A percentile compares a stretch with the other conserved stretches of the same genome.
These are phyloP conservation scores for Uronychia setigera DNA, from an alignment of 73 alveolate genomes.

Conservation along the genomic window DNA sequence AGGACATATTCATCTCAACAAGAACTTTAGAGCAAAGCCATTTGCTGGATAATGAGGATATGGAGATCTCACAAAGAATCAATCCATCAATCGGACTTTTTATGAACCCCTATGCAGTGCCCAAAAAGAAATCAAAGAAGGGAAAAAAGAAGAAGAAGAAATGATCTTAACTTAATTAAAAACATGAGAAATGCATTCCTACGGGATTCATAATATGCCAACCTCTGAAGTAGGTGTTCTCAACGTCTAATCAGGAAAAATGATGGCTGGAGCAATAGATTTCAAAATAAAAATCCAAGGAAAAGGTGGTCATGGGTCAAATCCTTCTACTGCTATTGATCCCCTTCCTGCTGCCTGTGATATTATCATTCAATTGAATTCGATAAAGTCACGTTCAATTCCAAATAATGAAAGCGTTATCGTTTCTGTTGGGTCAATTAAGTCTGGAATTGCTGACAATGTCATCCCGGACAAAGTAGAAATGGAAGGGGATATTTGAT, in stretches of 20 bases:
- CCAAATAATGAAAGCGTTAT: constrained; percentile 39
- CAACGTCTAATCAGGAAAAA: constrained; percentile 25
- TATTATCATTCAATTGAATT: constrained; percentile 18
- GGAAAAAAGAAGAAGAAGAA: no score
- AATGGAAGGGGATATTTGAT: constrained; percentile 67
- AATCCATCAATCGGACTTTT: no score
- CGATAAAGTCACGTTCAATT: constrained; percentile 42
- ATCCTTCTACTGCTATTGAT: constrained; percentile 46
- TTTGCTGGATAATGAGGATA: no score
- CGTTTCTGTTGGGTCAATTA: constrained; percentile 52
- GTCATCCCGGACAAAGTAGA: constrained; percentile 73
- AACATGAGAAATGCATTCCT: no score
- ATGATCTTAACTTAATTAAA: no score
- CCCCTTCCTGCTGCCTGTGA: constrained; percentile 51
- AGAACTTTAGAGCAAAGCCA: no score
- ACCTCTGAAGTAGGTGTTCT: constrained; percentile 34
- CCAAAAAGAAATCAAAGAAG: no score
- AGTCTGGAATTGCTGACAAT: constrained; percentile 69
- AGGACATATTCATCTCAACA: no score
- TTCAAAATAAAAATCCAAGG: constrained; percentile 47
- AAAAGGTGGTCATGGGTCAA: constrained; percentile 69
- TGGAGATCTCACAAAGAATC: no score
- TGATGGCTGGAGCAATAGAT: constrained; percentile 50
- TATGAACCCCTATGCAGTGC: no score
- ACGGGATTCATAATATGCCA: constrained; percentile 77